phyloP scores from a whole-genome alignment of 495 filamentous ascomycete species.

The Cercophora newfieldiana region DNA sequence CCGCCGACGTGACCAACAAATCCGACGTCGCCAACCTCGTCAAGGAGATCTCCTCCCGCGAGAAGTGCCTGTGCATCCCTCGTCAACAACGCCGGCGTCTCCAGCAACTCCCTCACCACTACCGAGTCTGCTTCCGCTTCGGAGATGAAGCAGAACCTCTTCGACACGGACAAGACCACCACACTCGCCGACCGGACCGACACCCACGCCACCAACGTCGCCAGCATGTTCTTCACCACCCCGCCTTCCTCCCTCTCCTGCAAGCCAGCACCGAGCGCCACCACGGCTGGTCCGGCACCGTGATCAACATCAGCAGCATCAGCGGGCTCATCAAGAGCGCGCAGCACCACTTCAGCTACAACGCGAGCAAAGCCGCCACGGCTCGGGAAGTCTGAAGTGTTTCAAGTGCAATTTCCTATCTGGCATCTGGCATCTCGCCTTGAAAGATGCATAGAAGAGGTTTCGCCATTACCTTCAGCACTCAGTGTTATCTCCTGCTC shows the following conservation, averaged over 20 bases:
- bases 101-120: conserved; percentile 54
- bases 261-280: conserved; percentile 46
- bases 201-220: conserved; percentile 73
- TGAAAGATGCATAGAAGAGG: no score
- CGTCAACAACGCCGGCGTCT: conserved; percentile 78
- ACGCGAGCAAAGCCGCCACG: conserved; percentile 70
- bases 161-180: conserved; percentile 28
- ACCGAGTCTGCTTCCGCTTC: conserved; percentile 54
- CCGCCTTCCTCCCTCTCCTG: conserved; percentile 46
- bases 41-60: conserved; percentile 60
- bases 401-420: no score
- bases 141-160: conserved; percentile 55
- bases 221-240: conserved; percentile 60
- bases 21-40: conserved; percentile 67
- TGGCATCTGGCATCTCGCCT: no score
- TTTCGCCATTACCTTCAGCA: no score
- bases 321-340: conserved; percentile 61
- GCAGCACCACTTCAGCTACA: conserved; percentile 77
- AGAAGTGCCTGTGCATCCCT: conserved; percentile 71
- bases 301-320: conserved; percentile 59
- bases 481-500: no score
- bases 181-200: conserved; percentile 68
- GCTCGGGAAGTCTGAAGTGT: no score
- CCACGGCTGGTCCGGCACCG: conserved; percentile 52
- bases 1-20: conserved; percentile 73